phyloP scores from a whole-genome alignment of 1,284 basidiomycete genomes.

The Irpex sp. region DNA sequence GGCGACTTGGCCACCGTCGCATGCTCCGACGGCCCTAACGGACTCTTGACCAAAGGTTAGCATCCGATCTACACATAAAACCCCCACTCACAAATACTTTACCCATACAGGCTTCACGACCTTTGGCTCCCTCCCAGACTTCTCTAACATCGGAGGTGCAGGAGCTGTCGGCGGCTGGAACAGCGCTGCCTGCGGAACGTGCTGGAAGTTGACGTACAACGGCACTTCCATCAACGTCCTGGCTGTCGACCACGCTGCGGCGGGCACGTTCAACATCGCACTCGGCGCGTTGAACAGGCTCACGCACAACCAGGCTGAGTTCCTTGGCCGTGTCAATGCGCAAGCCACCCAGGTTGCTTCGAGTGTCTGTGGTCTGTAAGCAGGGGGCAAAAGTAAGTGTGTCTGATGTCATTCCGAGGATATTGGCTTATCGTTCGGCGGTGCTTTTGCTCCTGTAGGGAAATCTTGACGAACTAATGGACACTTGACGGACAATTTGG shows the following conservation, averaged over 20 bases:
- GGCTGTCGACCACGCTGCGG: constrained; percentile 34
- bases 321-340: constrained; percentile 8
- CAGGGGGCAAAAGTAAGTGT: not conserved
- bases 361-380: constrained; percentile 32
- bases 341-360: constrained; percentile 24
- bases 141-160: constrained; percentile 44
- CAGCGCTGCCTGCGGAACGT: constrained; percentile 40
- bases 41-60: constrained; percentile 32
- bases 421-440: not conserved
- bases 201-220: constrained; percentile 37
- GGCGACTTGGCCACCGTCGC: constrained; percentile 33
- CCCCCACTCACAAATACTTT: not conserved
- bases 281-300: constrained; percentile 37
- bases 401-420: not conserved
- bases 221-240: constrained; percentile 33
- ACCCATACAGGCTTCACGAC: constrained; percentile 35
- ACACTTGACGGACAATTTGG: not conserved
- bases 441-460: not conserved
- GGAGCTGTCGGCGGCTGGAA: constrained; percentile 35
- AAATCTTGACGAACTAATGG: not conserved
- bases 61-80: constrained; percentile 32
- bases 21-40: constrained; percentile 41
- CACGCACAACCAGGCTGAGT: constrained; percentile 9
- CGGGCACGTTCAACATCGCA: constrained; percentile 35
- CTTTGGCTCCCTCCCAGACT: constrained; percentile 40